These are phyloP conservation scores for Coemansia javaensis DNA, from an alignment of 192 early-diverging fungal genomes.

Conservation along the genomic window DNA sequence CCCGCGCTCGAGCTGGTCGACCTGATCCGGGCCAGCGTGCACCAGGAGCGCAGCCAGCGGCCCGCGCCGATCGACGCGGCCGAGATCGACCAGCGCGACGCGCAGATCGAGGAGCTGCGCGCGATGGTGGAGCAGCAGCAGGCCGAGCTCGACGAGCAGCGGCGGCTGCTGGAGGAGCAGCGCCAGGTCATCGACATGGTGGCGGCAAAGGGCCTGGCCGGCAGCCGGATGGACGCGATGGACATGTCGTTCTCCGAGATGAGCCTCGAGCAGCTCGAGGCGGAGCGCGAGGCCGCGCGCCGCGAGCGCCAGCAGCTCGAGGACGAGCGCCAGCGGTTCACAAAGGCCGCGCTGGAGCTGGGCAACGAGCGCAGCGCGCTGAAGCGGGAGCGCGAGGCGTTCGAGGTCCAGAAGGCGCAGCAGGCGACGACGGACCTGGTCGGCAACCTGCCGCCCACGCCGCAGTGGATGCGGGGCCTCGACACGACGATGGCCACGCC, in stretches of 20 bases:
- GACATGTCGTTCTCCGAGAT: constrained; percentile 50
- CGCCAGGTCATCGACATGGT: constrained; percentile 26
- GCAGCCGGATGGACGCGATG: constrained; percentile 11
- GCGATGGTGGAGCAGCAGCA: constrained; percentile 18
- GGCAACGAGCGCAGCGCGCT: constrained; percentile 61
- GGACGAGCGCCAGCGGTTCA: constrained; percentile 61
- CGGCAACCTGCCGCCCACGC: constrained; percentile 32
- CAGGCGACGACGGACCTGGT: constrained; percentile 20
- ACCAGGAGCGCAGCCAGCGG: constrained; percentile 10
- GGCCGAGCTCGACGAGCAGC: constrained; percentile 18
- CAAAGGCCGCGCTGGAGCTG: constrained; percentile 65
- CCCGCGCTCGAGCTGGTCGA: constrained; percentile 38
- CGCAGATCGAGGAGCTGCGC: constrained; percentile 48
- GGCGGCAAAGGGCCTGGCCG: constrained; percentile 6
- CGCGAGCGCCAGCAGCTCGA: constrained; percentile 55
- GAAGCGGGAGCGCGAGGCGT: constrained; percentile 27
- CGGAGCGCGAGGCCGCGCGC: constrained; percentile 44
- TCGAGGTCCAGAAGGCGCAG: constrained; percentile 8
- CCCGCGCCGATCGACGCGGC: constrained; percentile 3
- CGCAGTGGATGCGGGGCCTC: constrained; percentile 41
- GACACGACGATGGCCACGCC: constrained; percentile 37
- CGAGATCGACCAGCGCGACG: constrained; percentile 51
- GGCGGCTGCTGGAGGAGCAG: constrained; percentile 33
- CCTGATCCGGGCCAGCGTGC: constrained; percentile 10
- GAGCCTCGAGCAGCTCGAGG: constrained; percentile 38